Evolutionary conservation across 345 rosid species (phyloP), one percentile per base, ranked within the genome.

Genomic region (Eucalyptus dawsonii): DNA sequence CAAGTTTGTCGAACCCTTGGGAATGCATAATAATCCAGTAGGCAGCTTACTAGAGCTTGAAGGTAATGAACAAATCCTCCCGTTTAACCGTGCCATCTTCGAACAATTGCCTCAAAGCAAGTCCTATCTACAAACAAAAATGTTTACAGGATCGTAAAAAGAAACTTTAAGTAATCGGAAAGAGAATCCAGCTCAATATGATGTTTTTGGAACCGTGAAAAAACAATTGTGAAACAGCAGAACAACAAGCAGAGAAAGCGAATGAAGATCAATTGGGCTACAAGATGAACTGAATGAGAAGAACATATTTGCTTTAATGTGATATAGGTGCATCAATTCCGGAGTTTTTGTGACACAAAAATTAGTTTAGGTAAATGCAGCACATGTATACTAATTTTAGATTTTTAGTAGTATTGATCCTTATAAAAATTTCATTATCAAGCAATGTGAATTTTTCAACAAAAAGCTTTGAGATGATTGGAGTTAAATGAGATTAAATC

Each of bases 31-130:
- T 58, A 47, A 9, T 62, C 10, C 40, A 88, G 58, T 50, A 40
- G 13, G 25, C 53, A 72, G 89, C 92, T 80, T 89, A 96, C 95
- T 95, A 94, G 92, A 95, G 95, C 88, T 95, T 94, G 89, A 96
- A 96, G 72, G 98, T 97, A 90, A 96, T 92, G 83, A 94, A 96
- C 80, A 96, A 47, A 54, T 95, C 95, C 90, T 94, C 95, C n/a
- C 99, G 96, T 89, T 96, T 96, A 86, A 94, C 97, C 47, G 94
- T 94, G 4, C 97, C 95, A 60, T 95, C 96, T 29, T 94, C 93
- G 89, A 96, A 93, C 88, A 97, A 90, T 91, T 94, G 92, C 93
- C 93, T 95, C 87, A 96, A 88, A 50, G 91, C 98, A 56, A 21
- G 80, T 54, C 98, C 98, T 88, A 95, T 93, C 99, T 96, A 90